Percentiles rank a stretch among this genome's conserved stretches.
Conservation (phyloP, 2,329 filamentous ascomycete genomes). For the Aspergillus udagawae region DNA sequence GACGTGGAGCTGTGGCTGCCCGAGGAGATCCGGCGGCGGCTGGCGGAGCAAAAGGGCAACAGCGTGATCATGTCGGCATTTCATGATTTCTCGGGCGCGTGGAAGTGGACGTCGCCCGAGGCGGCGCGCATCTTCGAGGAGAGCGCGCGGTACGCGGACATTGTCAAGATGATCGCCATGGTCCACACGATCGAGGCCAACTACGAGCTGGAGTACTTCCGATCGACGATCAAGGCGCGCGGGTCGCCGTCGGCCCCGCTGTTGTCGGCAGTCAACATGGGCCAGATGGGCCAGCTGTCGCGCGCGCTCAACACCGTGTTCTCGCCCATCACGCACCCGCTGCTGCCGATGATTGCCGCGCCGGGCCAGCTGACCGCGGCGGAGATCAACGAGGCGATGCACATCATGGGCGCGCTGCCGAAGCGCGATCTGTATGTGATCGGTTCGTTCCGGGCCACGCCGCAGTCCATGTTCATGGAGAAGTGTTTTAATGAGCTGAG, state of each 20-base stretch:
- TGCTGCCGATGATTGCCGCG: slow-evolving; percentile 78
- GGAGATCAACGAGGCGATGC: slow-evolving; percentile 75
- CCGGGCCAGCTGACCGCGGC: slow-evolving; percentile 82
- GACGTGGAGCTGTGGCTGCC: slow-evolving; percentile 87
- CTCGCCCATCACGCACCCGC: slow-evolving; percentile 80
- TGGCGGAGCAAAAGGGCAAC: slow-evolving; percentile 68
- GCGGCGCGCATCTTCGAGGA: slow-evolving; percentile 69
- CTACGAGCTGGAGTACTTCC: slow-evolving; percentile 86
- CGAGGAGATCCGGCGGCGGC: slow-evolving; percentile 63
- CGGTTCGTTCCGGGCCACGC: slow-evolving; percentile 66
- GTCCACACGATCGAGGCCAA: slow-evolving; percentile 80
- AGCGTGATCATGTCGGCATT: slow-evolving; percentile 89
- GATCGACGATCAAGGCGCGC: slow-evolving; percentile 67
- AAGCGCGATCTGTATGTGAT: slow-evolving; percentile 79
- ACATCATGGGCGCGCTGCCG: slow-evolving; percentile 74
- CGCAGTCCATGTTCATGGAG: slow-evolving; percentile 79
- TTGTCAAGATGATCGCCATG: slow-evolving; percentile 87
- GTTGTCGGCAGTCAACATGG: slow-evolving; percentile 83
- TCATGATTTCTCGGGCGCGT: slow-evolving; percentile 79
- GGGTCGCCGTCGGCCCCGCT: slow-evolving; percentile 63
- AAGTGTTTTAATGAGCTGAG: slow-evolving; percentile 79
- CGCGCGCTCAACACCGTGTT: slow-evolving; percentile 81
- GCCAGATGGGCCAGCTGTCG: slow-evolving; percentile 78
- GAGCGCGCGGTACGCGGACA: slow-evolving; percentile 71
- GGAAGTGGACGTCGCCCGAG: slow-evolving; percentile 74